A percentile compares a stretch with the other conserved stretches of the same genome.
phyloP scores from a whole-genome alignment of 2,329 filamentous ascomycete genomes.

The Lasiodiplodia citricola region DNA sequence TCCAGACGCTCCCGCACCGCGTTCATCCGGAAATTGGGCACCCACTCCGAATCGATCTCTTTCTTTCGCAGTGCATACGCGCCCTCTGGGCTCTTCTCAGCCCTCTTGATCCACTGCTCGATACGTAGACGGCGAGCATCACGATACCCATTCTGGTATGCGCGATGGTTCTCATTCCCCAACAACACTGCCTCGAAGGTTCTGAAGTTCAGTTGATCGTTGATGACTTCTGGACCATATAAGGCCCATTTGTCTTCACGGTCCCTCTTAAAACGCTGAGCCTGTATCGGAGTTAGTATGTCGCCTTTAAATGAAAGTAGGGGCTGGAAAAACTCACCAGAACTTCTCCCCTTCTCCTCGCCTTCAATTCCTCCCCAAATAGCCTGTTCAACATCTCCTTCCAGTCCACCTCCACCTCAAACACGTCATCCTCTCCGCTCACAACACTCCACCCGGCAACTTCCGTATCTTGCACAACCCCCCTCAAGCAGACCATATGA shows the following conservation, averaged over 20 bases:
- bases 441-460: not conserved
- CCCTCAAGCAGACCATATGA: slow-evolving; percentile 2
- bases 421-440: not conserved
- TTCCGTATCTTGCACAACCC: slow-evolving; percentile 13
- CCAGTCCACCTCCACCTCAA: slow-evolving; percentile 9
- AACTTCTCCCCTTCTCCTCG: not conserved
- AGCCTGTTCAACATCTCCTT: not conserved
- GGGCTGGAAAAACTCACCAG: not conserved
- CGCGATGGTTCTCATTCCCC: slow-evolving; percentile 10
- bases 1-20: not conserved
- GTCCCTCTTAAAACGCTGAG: not conserved
- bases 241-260: not conserved
- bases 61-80: not conserved
- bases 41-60: slow-evolving; percentile 5
- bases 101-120: not conserved
- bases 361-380: slow-evolving; percentile 13
- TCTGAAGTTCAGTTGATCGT: not conserved
- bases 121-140: slow-evolving; percentile 8
- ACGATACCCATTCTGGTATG: slow-evolving; percentile 8
- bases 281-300: not conserved
- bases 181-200: slow-evolving; percentile 6
- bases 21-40: slow-evolving; percentile 12
- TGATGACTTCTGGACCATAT: not conserved
- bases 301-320: not conserved
- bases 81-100: not conserved